Base-by-base conservation (phyloP, 441 rosid species). In the Bocquillonia castaneifolia region DNA sequence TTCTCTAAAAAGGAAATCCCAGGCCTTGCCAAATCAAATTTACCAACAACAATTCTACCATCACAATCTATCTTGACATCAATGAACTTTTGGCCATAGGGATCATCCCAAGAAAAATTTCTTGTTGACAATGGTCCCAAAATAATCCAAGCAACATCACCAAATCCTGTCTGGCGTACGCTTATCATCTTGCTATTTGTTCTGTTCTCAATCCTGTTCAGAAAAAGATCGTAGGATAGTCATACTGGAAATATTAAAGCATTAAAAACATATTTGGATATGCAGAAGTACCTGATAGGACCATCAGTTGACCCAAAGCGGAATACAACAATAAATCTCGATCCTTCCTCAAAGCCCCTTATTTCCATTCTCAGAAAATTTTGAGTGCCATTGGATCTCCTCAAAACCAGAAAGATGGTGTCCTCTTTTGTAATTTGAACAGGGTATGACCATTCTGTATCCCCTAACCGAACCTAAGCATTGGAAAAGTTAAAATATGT, bases 271-370 rank as follows among this genome's bases (percentile, higher is more conserved):
- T 61, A 32, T 25, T 28, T 58, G 13, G n/a, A 45, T 54, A 59
- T 26, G 71, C 48, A 74, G 29, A 36, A 58, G 52, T 83, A 91
- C 99, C 99, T 95, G 82, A 95, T 79, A 70, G 96, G 99, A 81
- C 97, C 97, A 68, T 77, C 81, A 58, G 77, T 77, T 73, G 93
- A 84, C 57, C 98, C 99, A 59, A 84, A 84, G 66, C 98, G 97
- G 68, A 95, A 95, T 53, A 95, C 96, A 74, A 92, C 92, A 56
- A 89, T 75, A 79, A 95, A 92, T 47, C 99, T 95, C 20, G 99
- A 95, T 70, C 99, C 99, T 84, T 95, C 99, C 82, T 95, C 99
- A 80, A 82, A 92, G 64, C 98, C 99, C 25, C 99, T 95, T 75
- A 95, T 82, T 80, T 92, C 99, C 64, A 84, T 85, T 73, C 83